These are phyloP conservation scores for Osmanthus fragrans DNA, from an alignment of 257 asterid genomes.

Conservation along the genomic window DNA sequence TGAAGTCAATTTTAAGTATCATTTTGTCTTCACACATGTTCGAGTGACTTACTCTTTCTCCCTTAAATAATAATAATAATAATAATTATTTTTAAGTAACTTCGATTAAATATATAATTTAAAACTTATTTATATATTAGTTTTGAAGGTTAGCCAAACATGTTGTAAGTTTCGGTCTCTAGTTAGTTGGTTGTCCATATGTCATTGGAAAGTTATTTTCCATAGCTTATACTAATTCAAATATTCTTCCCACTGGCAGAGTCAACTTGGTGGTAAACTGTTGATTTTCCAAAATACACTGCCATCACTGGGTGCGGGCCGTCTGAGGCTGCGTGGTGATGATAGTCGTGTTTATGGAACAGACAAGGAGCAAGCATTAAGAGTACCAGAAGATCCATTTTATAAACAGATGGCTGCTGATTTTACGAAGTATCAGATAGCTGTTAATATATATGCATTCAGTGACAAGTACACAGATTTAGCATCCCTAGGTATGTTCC, in stretches of 20 bases:
- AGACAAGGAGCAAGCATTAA: conserved; percentile 79
- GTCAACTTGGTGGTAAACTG: conserved; percentile 94
- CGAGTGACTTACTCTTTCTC: background rate
- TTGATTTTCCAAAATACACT: conserved; percentile 84
- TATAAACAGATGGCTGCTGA: conserved; percentile 99
- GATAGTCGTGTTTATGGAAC: conserved; percentile 81
- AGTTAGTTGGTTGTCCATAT: conserved; percentile 8
- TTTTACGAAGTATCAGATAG: conserved; percentile 88
- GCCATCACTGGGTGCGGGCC: conserved; percentile 96
- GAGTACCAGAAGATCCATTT: conserved; percentile 94
- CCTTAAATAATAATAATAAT: background rate
- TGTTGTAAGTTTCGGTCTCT: background rate
- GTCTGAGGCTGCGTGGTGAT: conserved; percentile 87
- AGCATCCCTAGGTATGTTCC: conserved; percentile 80
- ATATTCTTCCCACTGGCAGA: conserved; percentile 50
- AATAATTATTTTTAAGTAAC: background rate
- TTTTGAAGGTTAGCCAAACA: background rate
- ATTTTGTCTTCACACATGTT: background rate
- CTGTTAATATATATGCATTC: conserved; percentile 87
- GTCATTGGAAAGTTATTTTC: conserved; percentile 12
- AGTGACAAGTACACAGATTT: conserved; percentile 88
- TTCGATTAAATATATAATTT: background rate
- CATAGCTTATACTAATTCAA: conserved; percentile 24
- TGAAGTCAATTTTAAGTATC: background rate
- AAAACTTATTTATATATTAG: background rate